Evolutionary conservation across 2,329 filamentous ascomycete species (phyloP), one percentile per base, ranked within the genome.

Genomic region (Pseudocercospora cruenta): DNA sequence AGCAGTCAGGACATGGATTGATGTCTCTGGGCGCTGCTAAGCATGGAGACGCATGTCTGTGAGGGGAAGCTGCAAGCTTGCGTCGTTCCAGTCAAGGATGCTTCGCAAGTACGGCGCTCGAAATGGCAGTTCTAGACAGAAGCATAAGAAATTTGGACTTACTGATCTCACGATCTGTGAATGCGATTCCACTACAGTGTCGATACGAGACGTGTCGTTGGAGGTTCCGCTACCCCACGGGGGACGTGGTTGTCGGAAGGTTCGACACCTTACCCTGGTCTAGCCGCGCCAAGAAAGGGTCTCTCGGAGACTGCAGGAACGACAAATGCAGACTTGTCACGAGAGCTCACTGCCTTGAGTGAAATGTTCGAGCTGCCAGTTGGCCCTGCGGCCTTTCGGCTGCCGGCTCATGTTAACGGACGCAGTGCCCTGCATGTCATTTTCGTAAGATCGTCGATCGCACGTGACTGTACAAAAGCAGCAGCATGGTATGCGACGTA

Each of bases 61-160:
- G 64, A 66, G 64, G 64, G 64, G 64, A 66, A 66, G 64, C 64
- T 66, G 54, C 45, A 60, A 58, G 60, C 53, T 66, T 49, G 64
- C 60, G 26, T 49, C 16, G 24, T 55, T 55, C 33, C 16, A 5
- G 51, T 19, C 39, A 55, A 55, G 24, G 24, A 55, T 51, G 19
- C 24, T 12, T 51, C 51, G 53, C 24, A 24, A 54, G 49, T 31
- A 55, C 31, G 22, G 49, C 19, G 36, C 43, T 39, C 16, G 10
- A 51, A 22, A 12, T 16, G 36, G 49, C 16, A 36, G 39, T 21
- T 28, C 14, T 36, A 31, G 12, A 55, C 28, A 36, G 39, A 21
- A 59, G 33, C 28, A 21, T 28, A 36, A 47, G 21, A 47, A 28
- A 14, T 14, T 31, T 51, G 16, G 53, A 58, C 61, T 36, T 63